Percentiles rank a stretch among this genome's conserved stretches.
phyloP scores from a whole-genome alignment of 805 yeast genomes.

The Komagataella populi region DNA sequence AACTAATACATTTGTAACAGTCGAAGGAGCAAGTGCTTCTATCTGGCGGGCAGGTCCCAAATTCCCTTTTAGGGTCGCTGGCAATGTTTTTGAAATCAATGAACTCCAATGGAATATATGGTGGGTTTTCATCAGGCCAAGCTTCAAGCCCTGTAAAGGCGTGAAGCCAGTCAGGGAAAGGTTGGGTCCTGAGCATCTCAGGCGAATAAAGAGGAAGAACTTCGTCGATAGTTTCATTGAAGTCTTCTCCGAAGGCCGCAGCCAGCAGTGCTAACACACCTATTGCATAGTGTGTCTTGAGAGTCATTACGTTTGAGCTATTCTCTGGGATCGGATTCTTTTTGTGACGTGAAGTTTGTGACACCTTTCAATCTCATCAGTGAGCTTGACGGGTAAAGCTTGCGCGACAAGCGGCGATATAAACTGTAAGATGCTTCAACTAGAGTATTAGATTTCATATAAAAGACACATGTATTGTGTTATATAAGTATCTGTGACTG shows the following conservation, averaged over 20 bases:
- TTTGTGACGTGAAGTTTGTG: not conserved
- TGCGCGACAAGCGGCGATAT: not conserved
- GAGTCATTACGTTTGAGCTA: not conserved
- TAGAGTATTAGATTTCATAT: not conserved
- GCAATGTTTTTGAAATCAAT: slow-evolving; percentile 47
- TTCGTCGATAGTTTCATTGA: not conserved
- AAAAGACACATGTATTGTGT: not conserved
- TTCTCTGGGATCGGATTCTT: not conserved
- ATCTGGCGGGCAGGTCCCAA: slow-evolving; percentile 44
- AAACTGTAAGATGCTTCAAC: not conserved
- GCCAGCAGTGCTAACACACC: not conserved
- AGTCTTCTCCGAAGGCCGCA: not conserved
- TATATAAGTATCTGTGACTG: too few species aligned
- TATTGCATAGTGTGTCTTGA: not conserved
- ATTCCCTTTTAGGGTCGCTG: slow-evolving; percentile 28
- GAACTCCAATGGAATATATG: slow-evolving; percentile 71
- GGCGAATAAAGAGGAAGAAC: not conserved
- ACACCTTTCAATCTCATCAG: too few species aligned
- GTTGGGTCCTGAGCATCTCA: slow-evolving; percentile 1
- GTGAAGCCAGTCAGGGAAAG: slow-evolving; percentile 67
- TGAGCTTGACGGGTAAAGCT: too few species aligned
- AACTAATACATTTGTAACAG: slow-evolving; percentile 64
- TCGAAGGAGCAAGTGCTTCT: slow-evolving; percentile 68
- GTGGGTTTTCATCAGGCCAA: slow-evolving; percentile 88
- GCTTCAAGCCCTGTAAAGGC: slow-evolving; percentile 56